Evolutionary conservation across 805 yeast species (phyloP).

Genomic region (Starmerella cellae): DNA sequence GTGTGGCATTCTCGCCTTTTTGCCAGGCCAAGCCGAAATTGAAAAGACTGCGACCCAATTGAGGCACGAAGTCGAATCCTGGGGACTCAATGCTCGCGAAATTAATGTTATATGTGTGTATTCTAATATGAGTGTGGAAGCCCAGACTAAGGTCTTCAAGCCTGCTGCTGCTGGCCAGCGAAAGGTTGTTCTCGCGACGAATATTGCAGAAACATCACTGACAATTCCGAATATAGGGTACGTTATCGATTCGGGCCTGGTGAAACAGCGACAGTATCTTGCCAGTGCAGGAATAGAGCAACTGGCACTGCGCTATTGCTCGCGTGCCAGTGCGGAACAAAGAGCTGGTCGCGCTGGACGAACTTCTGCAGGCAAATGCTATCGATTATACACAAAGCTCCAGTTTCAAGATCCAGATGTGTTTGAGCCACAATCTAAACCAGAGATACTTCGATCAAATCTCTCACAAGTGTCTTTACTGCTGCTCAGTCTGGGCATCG

Average conservation of each 20-base stretch:
- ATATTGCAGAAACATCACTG: slow-evolving; percentile 92
- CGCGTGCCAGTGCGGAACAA: slow-evolving; percentile 92
- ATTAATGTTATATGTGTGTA: slow-evolving; percentile 75
- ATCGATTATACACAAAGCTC: slow-evolving; percentile 72
- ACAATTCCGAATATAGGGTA: slow-evolving; percentile 88
- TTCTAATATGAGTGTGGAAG: slow-evolving; percentile 80
- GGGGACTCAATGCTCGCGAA: slow-evolving; percentile 53
- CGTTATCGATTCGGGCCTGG: slow-evolving; percentile 91
- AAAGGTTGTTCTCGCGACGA: slow-evolving; percentile 87
- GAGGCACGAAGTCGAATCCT: slow-evolving; percentile 34
- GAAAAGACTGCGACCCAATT: slow-evolving; percentile 43
- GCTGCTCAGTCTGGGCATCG: slow-evolving; percentile 84
- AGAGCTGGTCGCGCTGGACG: slow-evolving; percentile 96
- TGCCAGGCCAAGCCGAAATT: slow-evolving; percentile 93
- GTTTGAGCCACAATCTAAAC: slow-evolving; percentile 44
- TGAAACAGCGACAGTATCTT: slow-evolving; percentile 78
- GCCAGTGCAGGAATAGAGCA: slow-evolving; percentile 87
- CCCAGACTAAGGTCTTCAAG: slow-evolving; percentile 79
- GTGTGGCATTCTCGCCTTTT: slow-evolving; percentile 61
- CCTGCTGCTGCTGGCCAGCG: slow-evolving; percentile 65
- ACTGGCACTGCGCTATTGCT: slow-evolving; percentile 67
- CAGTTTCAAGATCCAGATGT: slow-evolving; percentile 41
- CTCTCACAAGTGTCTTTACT: slow-evolving; percentile 68
- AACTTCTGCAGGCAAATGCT: slow-evolving; percentile 92
- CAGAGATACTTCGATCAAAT: slow-evolving; percentile 86